Conservation (phyloP, 331 rosid genomes). For the Acacia concinna region DNA sequence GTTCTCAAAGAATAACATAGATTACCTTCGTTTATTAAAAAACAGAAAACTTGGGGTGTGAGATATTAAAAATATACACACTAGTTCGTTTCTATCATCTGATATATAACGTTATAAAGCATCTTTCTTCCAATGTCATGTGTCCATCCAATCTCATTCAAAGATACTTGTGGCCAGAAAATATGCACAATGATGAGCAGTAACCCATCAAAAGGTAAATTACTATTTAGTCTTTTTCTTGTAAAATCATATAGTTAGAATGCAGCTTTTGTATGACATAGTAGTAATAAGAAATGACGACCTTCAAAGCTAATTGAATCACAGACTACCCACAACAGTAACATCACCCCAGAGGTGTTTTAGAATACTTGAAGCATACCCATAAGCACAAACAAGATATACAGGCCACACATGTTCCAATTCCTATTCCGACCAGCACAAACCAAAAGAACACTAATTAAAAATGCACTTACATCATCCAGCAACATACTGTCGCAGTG, state of each 20-base stretch:
- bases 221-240: not conserved
- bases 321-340: conserved; percentile 5
- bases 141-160: conserved; percentile 7
- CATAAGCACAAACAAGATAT: not conserved
- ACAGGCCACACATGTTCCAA: conserved; percentile 9
- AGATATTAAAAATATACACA: not conserved
- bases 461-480: conserved; percentile 76
- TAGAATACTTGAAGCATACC: not conserved
- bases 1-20: not conserved
- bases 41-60: not conserved
- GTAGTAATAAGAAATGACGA: conserved; percentile 5
- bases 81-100: not conserved
- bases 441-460: conserved; percentile 9
- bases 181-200: conserved; percentile 22
- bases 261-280: not conserved
- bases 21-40: not conserved
- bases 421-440: conserved; percentile 9
- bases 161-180: not conserved
- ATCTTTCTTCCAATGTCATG: not conserved
- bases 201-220: conserved; percentile 1
- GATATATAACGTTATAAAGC: conserved; percentile 1
- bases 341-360: conserved; percentile 12
- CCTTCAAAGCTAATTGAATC: conserved; percentile 2
- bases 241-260: conserved; percentile 9
- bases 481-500: conserved; percentile 81